Percentiles rank a stretch among this genome's conserved stretches.
phyloP scores from a whole-genome alignment of 768 basidiomycete species.

The Suillus subaureus region DNA sequence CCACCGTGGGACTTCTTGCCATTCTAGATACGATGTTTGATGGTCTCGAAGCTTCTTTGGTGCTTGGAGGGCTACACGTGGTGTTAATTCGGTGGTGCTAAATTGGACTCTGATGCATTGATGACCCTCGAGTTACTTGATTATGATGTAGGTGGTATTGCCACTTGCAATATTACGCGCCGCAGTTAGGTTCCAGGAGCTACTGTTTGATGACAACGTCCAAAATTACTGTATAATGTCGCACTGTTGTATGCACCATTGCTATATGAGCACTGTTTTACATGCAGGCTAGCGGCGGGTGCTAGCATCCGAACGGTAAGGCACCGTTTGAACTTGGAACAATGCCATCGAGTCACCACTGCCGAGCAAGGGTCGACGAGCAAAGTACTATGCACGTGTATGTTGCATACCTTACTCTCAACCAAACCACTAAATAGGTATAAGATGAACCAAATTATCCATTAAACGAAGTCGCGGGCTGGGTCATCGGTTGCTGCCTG shows the following conservation, averaged over 20 bases:
- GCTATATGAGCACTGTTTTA: background rate
- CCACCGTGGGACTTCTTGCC: conserved; percentile 37
- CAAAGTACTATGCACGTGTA: background rate
- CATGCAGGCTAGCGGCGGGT: background rate
- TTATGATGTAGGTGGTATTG: background rate
- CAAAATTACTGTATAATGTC: background rate
- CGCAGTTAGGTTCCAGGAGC: background rate
- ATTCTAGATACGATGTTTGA: conserved; percentile 51
- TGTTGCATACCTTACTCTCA: background rate
- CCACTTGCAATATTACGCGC: background rate
- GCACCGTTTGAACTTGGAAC: background rate
- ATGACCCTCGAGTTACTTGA: background rate
- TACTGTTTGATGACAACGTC: background rate
- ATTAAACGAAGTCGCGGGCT: background rate
- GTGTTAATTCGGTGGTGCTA: conserved; percentile 22
- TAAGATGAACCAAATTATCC: background rate
- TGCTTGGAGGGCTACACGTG: conserved; percentile 45
- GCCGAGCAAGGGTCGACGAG: background rate
- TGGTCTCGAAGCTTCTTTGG: conserved; percentile 35
- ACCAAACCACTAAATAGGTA: background rate
- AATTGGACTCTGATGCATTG: background rate
- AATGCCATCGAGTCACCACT: background rate
- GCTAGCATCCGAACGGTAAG: background rate
- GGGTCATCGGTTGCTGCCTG: background rate
- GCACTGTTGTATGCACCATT: background rate